These are phyloP conservation scores for Whalleya microplaca DNA, from an alignment of 2,329 filamentous ascomycete species.

Conservation along the genomic window DNA sequence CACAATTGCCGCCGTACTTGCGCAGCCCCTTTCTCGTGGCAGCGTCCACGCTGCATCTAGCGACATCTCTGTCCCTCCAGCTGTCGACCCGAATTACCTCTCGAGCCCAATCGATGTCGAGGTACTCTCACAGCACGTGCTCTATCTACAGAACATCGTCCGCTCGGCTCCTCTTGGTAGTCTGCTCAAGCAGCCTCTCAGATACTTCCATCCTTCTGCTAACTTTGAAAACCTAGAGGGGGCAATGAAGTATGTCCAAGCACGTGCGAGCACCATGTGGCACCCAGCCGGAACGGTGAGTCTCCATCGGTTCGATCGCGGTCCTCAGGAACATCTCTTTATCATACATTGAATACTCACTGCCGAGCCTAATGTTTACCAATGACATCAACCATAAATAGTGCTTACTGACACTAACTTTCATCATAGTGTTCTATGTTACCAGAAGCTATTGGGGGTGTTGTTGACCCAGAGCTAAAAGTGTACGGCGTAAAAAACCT, in stretches of 20 bases:
- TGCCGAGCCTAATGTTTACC: too few species aligned
- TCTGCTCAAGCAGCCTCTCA: conserved; percentile 8
- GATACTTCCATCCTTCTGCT: not conserved
- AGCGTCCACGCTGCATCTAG: not conserved
- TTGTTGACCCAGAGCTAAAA: conserved; percentile 38
- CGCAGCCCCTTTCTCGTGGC: conserved; percentile 3
- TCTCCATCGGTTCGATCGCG: too few species aligned
- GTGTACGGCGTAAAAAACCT: conserved; percentile 41
- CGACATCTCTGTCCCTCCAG: conserved; percentile 11
- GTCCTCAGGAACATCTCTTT: too few species aligned
- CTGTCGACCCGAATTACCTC: not conserved
- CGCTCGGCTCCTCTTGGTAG: not conserved
- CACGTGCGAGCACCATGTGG: conserved; percentile 22
- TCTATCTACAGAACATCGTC: not conserved
- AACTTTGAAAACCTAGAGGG: not conserved
- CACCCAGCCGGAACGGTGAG: conserved; percentile 15
- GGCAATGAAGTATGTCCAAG: conserved; percentile 14
- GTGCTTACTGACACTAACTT: too few species aligned
- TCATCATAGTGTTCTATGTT: conserved; percentile 30
- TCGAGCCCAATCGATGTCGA: not conserved
- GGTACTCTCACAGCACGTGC: not conserved
- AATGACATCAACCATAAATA: too few species aligned
- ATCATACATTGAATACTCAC: too few species aligned
- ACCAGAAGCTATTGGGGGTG: conserved; percentile 38
- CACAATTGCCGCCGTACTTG: conserved; percentile 1